Evolutionary conservation across 805 yeast species (phyloP).

Genomic region (Candida sphagnicola): DNA sequence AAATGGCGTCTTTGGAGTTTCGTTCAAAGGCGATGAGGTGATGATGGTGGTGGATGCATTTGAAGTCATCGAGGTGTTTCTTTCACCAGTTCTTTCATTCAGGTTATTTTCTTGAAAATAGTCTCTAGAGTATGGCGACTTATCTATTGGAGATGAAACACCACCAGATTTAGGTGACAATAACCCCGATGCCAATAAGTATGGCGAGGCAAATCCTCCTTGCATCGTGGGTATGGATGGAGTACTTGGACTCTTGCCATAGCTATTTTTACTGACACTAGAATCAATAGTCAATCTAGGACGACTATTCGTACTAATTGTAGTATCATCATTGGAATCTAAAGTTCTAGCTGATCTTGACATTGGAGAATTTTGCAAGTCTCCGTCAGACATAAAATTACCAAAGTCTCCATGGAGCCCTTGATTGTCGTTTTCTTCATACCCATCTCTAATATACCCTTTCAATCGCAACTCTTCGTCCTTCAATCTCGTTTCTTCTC

Average conservation of each 20-base stretch:
- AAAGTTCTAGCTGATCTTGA: slow-evolving; percentile 26
- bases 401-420: not conserved
- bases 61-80: too few relatives aligned
- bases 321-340: slow-evolving; percentile 30
- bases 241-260: slow-evolving; percentile 31
- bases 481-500: slow-evolving; percentile 64
- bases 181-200: slow-evolving; percentile 59
- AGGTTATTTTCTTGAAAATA: slow-evolving; percentile 2
- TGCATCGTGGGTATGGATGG: slow-evolving; percentile 21
- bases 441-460: slow-evolving; percentile 29
- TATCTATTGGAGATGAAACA: slow-evolving; percentile 5
- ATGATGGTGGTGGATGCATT: not conserved
- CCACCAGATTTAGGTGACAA: slow-evolving; percentile 42
- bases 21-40: not conserved
- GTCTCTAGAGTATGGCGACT: slow-evolving; percentile 2
- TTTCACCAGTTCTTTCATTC: too few relatives aligned
- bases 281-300: slow-evolving; percentile 35
- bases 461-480: slow-evolving; percentile 47
- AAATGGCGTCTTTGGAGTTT: slow-evolving; percentile 18
- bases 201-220: slow-evolving; percentile 65
- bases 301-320: slow-evolving; percentile 20
- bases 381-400: slow-evolving; percentile 8
- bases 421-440: slow-evolving; percentile 7
- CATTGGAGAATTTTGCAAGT: slow-evolving; percentile 24
- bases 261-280: slow-evolving; percentile 7